phyloP scores from a whole-genome alignment of 495 filamentous ascomycete species.

The Penicillium desertorum region DNA sequence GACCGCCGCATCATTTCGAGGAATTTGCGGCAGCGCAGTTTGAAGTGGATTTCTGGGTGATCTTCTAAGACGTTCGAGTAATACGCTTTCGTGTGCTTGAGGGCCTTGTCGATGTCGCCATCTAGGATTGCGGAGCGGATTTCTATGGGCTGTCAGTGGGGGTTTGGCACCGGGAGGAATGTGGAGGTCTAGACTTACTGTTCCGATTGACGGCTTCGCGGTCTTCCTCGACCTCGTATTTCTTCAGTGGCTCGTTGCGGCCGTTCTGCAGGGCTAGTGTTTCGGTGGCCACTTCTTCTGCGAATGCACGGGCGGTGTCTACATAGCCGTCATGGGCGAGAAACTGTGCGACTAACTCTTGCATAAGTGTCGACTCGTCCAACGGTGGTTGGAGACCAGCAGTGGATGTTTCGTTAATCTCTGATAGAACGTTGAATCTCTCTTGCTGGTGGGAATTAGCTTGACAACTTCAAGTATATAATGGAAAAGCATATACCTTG shows the following conservation, averaged over 20 bases:
- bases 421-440: constrained; percentile 54
- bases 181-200: constrained; percentile 51
- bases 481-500: constrained; percentile 49
- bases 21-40: constrained; percentile 86
- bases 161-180: not conserved
- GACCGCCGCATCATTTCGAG: constrained; percentile 91
- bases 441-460: constrained; percentile 53
- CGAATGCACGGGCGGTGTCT: constrained; percentile 89
- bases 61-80: constrained; percentile 80
- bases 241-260: constrained; percentile 50
- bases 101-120: constrained; percentile 87
- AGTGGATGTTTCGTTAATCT: constrained; percentile 53
- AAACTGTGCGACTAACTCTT: constrained; percentile 82
- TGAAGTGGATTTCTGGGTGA: constrained; percentile 89
- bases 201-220: constrained; percentile 85
- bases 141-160: constrained; percentile 45
- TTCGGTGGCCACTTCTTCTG: constrained; percentile 76
- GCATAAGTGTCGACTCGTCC: constrained; percentile 75
- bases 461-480: not conserved
- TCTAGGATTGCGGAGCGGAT: constrained; percentile 89
- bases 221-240: constrained; percentile 79
- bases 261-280: constrained; percentile 61
- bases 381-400: constrained; percentile 63
- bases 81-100: constrained; percentile 73
- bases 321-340: constrained; percentile 95